phyloP scores from a whole-genome alignment of 2,329 filamentous ascomycete genomes.

The Fusarium tuaranense region DNA sequence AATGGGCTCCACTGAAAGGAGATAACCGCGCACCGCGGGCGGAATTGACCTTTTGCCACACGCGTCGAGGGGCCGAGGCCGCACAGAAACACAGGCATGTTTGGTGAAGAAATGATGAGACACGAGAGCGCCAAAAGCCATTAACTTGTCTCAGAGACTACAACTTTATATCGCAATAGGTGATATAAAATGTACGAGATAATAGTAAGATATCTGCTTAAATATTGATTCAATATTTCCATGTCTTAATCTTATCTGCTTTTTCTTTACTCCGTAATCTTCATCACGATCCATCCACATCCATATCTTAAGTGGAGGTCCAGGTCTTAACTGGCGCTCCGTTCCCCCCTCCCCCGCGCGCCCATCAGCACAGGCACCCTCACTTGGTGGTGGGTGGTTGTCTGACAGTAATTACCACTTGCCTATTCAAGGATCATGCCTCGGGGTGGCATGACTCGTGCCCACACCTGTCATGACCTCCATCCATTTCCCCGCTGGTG shows the following conservation, averaged over 20 bases:
- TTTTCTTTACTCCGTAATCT: background rate
- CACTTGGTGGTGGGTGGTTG: background rate
- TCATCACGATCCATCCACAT: background rate
- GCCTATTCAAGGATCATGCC: background rate
- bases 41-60: slow-evolving; percentile 5
- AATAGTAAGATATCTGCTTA: background rate
- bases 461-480: background rate
- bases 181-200: too few species aligned
- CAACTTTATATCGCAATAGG: too few species aligned
- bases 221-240: background rate
- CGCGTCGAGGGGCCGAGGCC: slow-evolving; percentile 19
- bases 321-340: background rate
- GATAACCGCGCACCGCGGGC: slow-evolving; percentile 38
- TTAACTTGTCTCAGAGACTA: background rate
- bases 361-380: background rate
- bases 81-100: background rate
- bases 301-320: background rate
- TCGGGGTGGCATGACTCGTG: background rate
- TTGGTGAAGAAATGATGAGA: background rate
- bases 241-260: background rate
- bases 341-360: background rate
- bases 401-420: slow-evolving; percentile 1
- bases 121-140: background rate
- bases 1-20: slow-evolving; percentile 24
- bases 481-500: background rate